phyloP scores from a whole-genome alignment of 176 grass and related monocot species.

The Oryza meridionalis region DNA sequence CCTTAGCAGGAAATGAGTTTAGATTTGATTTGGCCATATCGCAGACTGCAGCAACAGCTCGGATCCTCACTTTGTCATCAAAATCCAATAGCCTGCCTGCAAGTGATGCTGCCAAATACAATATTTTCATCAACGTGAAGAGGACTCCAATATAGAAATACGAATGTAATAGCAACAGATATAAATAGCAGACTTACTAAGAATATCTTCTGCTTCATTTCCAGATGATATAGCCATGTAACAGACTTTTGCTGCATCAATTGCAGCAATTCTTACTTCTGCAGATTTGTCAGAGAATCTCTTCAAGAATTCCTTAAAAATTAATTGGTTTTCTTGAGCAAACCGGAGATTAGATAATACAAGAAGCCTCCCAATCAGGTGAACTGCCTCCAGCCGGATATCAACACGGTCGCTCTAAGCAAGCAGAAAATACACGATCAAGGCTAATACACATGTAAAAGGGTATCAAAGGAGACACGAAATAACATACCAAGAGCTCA shows the following conservation, averaged over 20 bases:
- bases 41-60: conserved; percentile 83
- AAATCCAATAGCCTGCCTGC: conserved; percentile 84
- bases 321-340: conserved; percentile 61
- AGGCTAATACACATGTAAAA: conserved; percentile 32
- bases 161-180: conserved; percentile 25
- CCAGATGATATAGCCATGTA: conserved; percentile 57
- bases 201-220: conserved; percentile 65
- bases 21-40: conserved; percentile 85
- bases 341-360: conserved; percentile 81
- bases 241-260: conserved; percentile 74
- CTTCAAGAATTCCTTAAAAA: conserved; percentile 85
- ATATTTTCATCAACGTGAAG: conserved; percentile 36
- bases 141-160: conserved; percentile 28
- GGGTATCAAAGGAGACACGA: conserved; percentile 33
- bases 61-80: conserved; percentile 94
- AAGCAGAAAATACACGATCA: conserved; percentile 39
- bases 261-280: conserved; percentile 89
- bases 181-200: conserved; percentile 53
- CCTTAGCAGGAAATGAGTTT: conserved; percentile 67
- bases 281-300: conserved; percentile 86
- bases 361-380: conserved; percentile 83
- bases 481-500: conserved; percentile 75
- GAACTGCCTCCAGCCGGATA: conserved; percentile 69
- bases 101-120: conserved; percentile 60
- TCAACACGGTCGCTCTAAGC: conserved; percentile 76